Conservation (phyloP, 352 stramenopile genomes). For the Phytopythium boreale region DNA sequence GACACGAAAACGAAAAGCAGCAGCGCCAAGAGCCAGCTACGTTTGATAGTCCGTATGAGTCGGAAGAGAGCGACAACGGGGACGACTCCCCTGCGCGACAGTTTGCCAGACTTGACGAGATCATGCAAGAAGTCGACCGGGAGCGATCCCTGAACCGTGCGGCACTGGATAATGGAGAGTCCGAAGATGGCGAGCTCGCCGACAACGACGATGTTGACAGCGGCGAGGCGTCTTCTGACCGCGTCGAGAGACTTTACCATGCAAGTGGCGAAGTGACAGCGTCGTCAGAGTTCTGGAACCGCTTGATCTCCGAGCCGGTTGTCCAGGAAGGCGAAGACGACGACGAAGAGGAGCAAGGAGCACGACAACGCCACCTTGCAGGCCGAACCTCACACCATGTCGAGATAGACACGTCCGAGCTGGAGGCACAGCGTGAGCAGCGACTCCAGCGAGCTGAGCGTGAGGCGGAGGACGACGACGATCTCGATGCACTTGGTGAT, state of each 20-base stretch:
- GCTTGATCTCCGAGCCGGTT: constrained; percentile 13
- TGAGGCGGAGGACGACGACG: constrained; percentile 1
- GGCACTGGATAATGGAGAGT: background rate
- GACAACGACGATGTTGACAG: background rate
- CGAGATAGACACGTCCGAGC: constrained; percentile 23
- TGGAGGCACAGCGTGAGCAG: constrained; percentile 16
- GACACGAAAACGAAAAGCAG: constrained; percentile 15
- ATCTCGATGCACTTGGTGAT: background rate
- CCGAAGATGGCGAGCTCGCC: background rate
- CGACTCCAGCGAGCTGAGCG: constrained; percentile 11
- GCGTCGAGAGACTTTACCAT: constrained; percentile 4
- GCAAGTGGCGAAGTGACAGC: constrained; percentile 11
- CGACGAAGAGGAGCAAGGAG: background rate
- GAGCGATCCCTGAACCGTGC: background rate
- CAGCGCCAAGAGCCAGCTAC: background rate
- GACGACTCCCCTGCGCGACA: background rate
- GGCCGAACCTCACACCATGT: constrained; percentile 4
- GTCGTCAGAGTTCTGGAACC: constrained; percentile 26
- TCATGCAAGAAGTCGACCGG: constrained; percentile 6
- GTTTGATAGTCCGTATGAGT: background rate
- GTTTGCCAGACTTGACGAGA: constrained; percentile 2
- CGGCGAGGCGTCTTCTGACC: constrained; percentile 1
- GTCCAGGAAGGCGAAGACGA: background rate
- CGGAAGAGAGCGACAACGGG: background rate
- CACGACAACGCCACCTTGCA: too few relatives aligned